These are phyloP conservation scores for Carex pumila DNA, from an alignment of 176 grass and related monocot species.

Conservation along the genomic window DNA sequence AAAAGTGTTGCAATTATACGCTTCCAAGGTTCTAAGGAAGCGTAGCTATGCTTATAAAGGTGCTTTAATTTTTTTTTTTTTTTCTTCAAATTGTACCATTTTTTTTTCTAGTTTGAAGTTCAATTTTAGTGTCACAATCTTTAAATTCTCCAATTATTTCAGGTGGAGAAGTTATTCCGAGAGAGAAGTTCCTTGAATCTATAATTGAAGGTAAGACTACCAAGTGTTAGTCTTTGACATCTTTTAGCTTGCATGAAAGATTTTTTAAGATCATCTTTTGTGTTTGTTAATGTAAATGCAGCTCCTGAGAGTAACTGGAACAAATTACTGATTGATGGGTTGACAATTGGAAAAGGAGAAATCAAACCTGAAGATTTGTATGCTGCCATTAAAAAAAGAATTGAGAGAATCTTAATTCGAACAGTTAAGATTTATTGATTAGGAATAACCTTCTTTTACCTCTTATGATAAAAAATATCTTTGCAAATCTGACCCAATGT, in stretches of 20 bases:
- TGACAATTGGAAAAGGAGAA: slow-evolving; percentile 70
- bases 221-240: neutral
- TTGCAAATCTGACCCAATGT: neutral
- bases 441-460: neutral
- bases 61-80: slow-evolving; percentile 17
- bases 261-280: slow-evolving; percentile 6
- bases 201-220: slow-evolving; percentile 59
- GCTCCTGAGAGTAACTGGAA: slow-evolving; percentile 72
- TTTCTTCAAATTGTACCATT: neutral
- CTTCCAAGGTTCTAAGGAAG: slow-evolving; percentile 67
- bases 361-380: slow-evolving; percentile 70
- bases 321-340: slow-evolving; percentile 66
- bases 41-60: slow-evolving; percentile 89
- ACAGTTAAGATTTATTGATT: slow-evolving; percentile 48
- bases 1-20: slow-evolving; percentile 86
- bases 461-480: neutral
- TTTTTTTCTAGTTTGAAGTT: neutral
- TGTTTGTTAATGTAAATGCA: slow-evolving; percentile 27
- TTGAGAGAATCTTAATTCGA: slow-evolving; percentile 78
- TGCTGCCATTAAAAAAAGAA: slow-evolving; percentile 75
- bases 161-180: slow-evolving; percentile 57
- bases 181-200: slow-evolving; percentile 81
- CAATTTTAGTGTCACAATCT: neutral
- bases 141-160: neutral
- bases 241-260: neutral